These are phyloP conservation scores for Hebeloma cylindrosporum DNA, from an alignment of 768 basidiomycete genomes.

Conservation along the genomic window DNA sequence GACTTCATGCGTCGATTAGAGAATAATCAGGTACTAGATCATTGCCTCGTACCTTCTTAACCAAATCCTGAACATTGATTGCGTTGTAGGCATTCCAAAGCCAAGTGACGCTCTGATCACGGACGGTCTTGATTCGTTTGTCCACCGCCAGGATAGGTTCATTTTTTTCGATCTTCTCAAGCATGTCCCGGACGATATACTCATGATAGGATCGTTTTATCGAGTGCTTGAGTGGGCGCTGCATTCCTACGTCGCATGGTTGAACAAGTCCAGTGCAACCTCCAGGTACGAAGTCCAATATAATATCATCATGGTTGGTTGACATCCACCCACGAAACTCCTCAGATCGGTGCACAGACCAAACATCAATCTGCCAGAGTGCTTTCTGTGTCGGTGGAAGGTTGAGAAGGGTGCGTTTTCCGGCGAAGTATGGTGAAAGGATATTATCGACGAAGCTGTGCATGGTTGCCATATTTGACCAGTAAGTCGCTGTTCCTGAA, in stretches of 20 bases:
- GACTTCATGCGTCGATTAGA: slow-evolving; percentile 17
- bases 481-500: slow-evolving; percentile 27
- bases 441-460: slow-evolving; percentile 25
- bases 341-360: slow-evolving; percentile 37
- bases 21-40: not conserved
- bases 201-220: slow-evolving; percentile 31
- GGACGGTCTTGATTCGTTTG: slow-evolving; percentile 20
- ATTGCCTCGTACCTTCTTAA: slow-evolving; percentile 27
- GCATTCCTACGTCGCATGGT: slow-evolving; percentile 37
- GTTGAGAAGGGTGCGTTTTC: slow-evolving; percentile 5
- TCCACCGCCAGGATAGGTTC: slow-evolving; percentile 27
- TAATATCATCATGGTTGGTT: slow-evolving; percentile 25
- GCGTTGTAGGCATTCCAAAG: slow-evolving; percentile 31
- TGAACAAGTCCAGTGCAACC: slow-evolving; percentile 32
- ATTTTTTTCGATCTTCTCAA: no score
- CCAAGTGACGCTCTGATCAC: slow-evolving; percentile 28
- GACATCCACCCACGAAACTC: slow-evolving; percentile 38
- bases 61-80: slow-evolving; percentile 26
- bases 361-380: slow-evolving; percentile 31
- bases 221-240: slow-evolving; percentile 35
- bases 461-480: slow-evolving; percentile 27
- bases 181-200: slow-evolving; percentile 34
- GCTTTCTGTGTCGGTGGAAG: slow-evolving; percentile 19
- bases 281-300: slow-evolving; percentile 32
- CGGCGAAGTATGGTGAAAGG: slow-evolving; percentile 21